phyloP scores from a whole-genome alignment of 176 grass and related monocot species.

The Eremochloa ophiuroides region DNA sequence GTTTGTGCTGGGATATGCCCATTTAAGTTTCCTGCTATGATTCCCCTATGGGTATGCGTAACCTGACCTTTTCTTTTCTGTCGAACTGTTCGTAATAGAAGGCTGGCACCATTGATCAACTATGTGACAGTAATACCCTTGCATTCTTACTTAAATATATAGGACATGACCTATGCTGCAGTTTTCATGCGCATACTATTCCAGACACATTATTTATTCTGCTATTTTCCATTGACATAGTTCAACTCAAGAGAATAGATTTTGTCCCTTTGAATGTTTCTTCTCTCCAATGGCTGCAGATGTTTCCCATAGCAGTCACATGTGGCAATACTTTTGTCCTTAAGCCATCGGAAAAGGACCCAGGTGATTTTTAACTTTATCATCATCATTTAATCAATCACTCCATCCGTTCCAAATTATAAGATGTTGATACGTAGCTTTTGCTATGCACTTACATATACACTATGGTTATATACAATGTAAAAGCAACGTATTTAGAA shows the following conservation, averaged over 20 bases:
- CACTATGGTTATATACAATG: not conserved
- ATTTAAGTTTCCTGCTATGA: constrained; percentile 99
- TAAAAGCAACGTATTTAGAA: not conserved
- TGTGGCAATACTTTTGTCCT: constrained; percentile 96
- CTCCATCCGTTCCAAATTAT: not conserved
- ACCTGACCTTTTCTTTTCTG: constrained; percentile 3
- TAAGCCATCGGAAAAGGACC: constrained; percentile 98
- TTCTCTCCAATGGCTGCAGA: constrained; percentile 50
- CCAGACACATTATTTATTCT: not conserved
- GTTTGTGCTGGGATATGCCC: constrained; percentile 95
- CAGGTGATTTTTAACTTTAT: constrained; percentile 50
- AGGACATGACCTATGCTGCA: not conserved
- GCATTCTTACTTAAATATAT: not conserved
- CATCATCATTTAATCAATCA: not conserved
- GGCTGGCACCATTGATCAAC: not conserved
- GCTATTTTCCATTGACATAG: not conserved
- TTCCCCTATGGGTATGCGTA: constrained; percentile 87
- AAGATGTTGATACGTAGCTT: not conserved
- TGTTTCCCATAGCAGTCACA: constrained; percentile 90
- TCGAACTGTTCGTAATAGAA: constrained; percentile 3
- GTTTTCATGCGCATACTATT: constrained; percentile 12
- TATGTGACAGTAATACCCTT: not conserved
- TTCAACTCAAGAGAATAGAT: not conserved
- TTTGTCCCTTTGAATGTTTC: not conserved
- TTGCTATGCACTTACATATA: not conserved